phyloP scores from a whole-genome alignment of 1,139 yeast genomes.

The Barnettozyma hawaiiensis region DNA sequence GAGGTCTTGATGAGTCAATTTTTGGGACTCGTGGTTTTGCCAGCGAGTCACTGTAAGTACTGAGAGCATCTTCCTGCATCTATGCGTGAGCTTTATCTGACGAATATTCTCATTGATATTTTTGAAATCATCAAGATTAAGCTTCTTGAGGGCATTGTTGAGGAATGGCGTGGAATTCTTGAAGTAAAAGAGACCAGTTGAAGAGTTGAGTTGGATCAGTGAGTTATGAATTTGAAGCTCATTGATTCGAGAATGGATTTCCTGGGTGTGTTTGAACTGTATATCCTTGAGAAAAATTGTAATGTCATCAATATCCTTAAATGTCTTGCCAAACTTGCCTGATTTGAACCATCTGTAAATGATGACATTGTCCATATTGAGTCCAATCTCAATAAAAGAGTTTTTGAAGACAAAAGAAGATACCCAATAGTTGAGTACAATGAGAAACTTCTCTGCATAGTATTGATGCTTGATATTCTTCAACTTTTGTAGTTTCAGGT shows the following conservation, averaged over 20 bases:
- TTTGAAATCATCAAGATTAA: conserved; percentile 33
- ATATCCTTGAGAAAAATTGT: conserved; percentile 16
- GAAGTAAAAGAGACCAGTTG: conserved; percentile 41
- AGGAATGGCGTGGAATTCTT: conserved; percentile 41
- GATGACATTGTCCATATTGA: conserved; percentile 46
- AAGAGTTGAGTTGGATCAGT: conserved; percentile 19
- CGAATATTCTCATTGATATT: conserved; percentile 26
- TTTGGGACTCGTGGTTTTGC: conserved; percentile 54
- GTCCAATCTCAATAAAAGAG: conserved; percentile 59
- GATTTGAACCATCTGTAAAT: conserved; percentile 67
- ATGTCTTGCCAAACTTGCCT: conserved; percentile 30
- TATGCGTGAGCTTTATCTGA: conserved; percentile 40
- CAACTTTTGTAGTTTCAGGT: conserved; percentile 55
- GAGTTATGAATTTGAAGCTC: conserved; percentile 21
- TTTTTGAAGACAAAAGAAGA: conserved; percentile 41
- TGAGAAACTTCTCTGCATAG: conserved; percentile 54
- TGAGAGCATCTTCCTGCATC: conserved; percentile 48
- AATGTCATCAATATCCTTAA: conserved; percentile 1
- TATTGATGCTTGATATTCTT: conserved; percentile 55
- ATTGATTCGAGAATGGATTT: conserved; percentile 30
- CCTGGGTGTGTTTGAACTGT: conserved; percentile 32
- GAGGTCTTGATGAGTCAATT: conserved; percentile 31
- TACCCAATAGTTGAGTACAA: conserved; percentile 69
- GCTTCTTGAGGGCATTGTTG: conserved; percentile 32
- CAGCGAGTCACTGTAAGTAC: conserved; percentile 61